phyloP scores from a whole-genome alignment of 2,329 filamentous ascomycete species.

The Fusarium incarnatum region DNA sequence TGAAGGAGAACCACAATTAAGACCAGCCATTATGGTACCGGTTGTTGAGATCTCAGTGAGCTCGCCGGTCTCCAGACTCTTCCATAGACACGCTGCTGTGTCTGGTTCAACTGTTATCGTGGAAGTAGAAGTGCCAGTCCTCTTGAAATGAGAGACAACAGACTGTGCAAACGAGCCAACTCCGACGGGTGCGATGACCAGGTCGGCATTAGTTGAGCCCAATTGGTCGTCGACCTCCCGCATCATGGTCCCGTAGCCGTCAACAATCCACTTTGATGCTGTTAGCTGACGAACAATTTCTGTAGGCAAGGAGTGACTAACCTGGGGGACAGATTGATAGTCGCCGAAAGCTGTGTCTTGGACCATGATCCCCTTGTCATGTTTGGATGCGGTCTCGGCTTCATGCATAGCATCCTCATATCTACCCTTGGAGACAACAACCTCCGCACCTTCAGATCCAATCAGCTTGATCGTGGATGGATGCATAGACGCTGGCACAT shows the following conservation, averaged over 20 bases:
- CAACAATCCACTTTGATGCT: constrained; percentile 72
- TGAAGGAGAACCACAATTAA: constrained; percentile 79
- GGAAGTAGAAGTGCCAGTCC: constrained; percentile 40
- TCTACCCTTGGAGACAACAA: constrained; percentile 65
- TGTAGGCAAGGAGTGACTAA: constrained; percentile 39
- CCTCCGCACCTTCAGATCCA: constrained; percentile 69
- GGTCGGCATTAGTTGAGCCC: constrained; percentile 52
- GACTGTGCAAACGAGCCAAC: constrained; percentile 80
- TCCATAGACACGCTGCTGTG: constrained; percentile 68
- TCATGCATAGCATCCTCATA: constrained; percentile 73
- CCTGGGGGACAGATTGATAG: constrained; percentile 73
- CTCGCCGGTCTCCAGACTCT: constrained; percentile 62
- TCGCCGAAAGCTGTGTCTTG: constrained; percentile 76
- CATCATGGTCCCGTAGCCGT: constrained; percentile 82
- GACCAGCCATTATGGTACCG: constrained; percentile 77
- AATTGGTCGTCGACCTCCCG: constrained; percentile 73
- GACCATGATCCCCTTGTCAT: constrained; percentile 65
- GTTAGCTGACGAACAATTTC: neutral
- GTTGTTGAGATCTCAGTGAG: constrained; percentile 64
- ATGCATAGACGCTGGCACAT: constrained; percentile 71
- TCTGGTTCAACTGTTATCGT: constrained; percentile 79
- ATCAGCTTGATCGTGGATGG: constrained; percentile 66
- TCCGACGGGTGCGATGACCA: constrained; percentile 74
- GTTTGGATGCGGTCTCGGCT: constrained; percentile 58
- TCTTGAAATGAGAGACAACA: constrained; percentile 73